A percentile compares a stretch with the other conserved stretches of the same genome.
Conservation (phyloP, 2,329 filamentous ascomycete genomes). For the Trichoderma asperellum region DNA sequence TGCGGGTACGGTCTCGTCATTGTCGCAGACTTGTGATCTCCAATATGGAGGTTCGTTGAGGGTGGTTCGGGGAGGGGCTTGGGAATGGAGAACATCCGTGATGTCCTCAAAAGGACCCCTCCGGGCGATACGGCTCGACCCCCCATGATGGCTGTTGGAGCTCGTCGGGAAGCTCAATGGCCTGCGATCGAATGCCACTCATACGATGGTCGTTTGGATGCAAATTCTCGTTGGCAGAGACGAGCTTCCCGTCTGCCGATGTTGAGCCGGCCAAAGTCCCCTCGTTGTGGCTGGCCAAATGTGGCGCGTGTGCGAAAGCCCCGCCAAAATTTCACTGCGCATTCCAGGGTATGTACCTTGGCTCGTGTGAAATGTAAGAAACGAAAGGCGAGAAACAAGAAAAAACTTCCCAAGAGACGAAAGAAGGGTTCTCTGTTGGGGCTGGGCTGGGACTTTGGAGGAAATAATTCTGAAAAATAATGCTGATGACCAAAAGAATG, state of each 20-base stretch:
- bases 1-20: conserved; percentile 77
- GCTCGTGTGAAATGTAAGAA: conserved; percentile 8
- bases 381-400: background rate
- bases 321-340: conserved; percentile 24
- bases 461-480: conserved; percentile 27
- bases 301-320: conserved; percentile 14
- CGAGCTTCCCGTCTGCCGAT: conserved; percentile 36
- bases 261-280: conserved; percentile 38
- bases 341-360: conserved; percentile 19
- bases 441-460: background rate
- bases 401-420: conserved; percentile 12
- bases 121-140: conserved; percentile 58
- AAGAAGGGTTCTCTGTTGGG: background rate
- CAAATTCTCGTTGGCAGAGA: conserved; percentile 39
- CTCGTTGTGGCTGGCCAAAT: conserved; percentile 23
- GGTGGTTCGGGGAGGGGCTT: conserved; percentile 69
- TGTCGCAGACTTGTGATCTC: conserved; percentile 44
- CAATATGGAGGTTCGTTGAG: conserved; percentile 47
- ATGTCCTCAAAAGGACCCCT: conserved; percentile 76
- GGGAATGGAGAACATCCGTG: conserved; percentile 87
- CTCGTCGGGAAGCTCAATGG: conserved; percentile 39
- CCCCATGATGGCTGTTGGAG: conserved; percentile 40
- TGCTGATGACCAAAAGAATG: conserved; percentile 50
- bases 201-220: conserved; percentile 17
- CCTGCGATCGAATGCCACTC: conserved; percentile 29